Evolutionary conservation across 2,329 filamentous ascomycete genomes (phyloP).

Genomic region (Colletotrichum sp.): DNA sequence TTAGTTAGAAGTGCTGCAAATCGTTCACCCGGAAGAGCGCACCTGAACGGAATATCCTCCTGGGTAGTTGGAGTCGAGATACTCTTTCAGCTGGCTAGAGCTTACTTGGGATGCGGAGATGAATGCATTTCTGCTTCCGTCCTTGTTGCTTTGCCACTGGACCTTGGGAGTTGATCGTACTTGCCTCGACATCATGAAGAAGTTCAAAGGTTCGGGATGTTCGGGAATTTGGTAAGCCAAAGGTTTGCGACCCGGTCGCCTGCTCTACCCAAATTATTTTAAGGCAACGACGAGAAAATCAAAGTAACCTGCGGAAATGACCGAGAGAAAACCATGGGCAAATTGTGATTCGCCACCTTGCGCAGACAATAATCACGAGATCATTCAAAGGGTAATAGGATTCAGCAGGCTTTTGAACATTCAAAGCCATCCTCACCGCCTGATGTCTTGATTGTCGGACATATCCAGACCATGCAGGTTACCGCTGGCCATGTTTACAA

Average conservation of each 20-base stretch:
- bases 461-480: not conserved
- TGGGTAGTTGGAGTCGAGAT: not conserved
- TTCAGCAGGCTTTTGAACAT: not conserved
- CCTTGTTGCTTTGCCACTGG: not conserved
- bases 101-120: constrained; percentile 1
- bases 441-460: not conserved
- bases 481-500: not conserved
- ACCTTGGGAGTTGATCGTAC: not conserved
- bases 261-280: not conserved
- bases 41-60: constrained; percentile 5
- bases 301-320: not conserved
- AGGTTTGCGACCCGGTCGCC: not conserved
- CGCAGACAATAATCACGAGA: not conserved
- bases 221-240: not conserved
- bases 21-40: not conserved
- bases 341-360: not conserved
- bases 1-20: fast-evolving
- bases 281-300: not conserved
- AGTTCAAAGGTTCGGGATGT: not conserved
- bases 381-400: fast-evolving
- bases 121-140: not conserved
- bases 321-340: not conserved
- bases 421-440: not conserved
- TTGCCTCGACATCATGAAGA: not conserved
- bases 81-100: constrained; percentile 3